phyloP scores from a whole-genome alignment of 805 yeast species.

The Wickerhamomyces subpelliculosus region DNA sequence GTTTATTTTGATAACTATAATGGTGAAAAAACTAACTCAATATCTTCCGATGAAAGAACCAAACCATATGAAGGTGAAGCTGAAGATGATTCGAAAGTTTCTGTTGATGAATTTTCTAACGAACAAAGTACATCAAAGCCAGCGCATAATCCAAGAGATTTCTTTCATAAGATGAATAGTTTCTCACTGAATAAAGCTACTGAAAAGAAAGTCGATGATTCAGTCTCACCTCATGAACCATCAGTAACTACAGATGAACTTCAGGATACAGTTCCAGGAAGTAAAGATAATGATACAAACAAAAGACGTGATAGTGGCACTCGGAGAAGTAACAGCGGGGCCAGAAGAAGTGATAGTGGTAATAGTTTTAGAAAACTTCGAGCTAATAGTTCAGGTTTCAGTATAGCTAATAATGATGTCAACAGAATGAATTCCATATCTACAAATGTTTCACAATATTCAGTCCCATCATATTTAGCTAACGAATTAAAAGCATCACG shows the following conservation, averaged over 20 bases:
- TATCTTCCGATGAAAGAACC: neutral
- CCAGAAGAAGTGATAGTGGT: too few species aligned
- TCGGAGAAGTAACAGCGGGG: too few species aligned
- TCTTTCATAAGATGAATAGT: constrained; percentile 11
- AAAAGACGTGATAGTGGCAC: constrained; percentile 7
- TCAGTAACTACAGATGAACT: constrained; percentile 5
- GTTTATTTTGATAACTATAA: constrained; percentile 48
- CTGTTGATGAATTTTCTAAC: too few species aligned
- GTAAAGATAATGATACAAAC: constrained; percentile 3
- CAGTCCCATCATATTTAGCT: constrained; percentile 10
- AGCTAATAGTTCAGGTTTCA: too few species aligned
- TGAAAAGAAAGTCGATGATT: constrained; percentile 9
- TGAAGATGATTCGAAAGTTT: too few species aligned
- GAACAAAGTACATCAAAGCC: neutral
- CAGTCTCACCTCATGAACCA: constrained; percentile 16
- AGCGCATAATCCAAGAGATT: neutral
- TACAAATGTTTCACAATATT: constrained; percentile 4
- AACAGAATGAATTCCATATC: constrained; percentile 18
- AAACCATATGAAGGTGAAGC: neutral
- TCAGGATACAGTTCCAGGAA: constrained; percentile 4
- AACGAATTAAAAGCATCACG: constrained; percentile 4
- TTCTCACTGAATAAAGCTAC: constrained; percentile 13
- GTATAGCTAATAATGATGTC: constrained; percentile 2
- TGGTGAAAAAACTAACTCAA: constrained; percentile 2
- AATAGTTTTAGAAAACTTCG: too few species aligned